Percentiles rank a stretch among this genome's conserved stretches.
These are phyloP conservation scores for Fraxinus sp. DNA, from an alignment of 305 asterid species.

Conservation along the genomic window DNA sequence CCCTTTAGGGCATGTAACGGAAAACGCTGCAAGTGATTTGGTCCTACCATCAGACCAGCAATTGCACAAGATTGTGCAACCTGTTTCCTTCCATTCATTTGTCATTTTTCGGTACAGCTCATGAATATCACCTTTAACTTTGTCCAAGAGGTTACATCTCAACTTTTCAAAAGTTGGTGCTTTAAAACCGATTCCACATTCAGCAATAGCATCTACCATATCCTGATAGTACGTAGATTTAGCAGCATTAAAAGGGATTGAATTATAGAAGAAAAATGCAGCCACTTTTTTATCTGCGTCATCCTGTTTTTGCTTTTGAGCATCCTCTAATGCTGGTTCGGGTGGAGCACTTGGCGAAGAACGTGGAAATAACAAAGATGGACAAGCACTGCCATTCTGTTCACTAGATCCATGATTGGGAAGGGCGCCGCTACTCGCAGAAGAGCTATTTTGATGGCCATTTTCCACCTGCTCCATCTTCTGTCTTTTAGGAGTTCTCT, in stretches of 20 bases:
- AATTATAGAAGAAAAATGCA: slow-evolving; percentile 42
- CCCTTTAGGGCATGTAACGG: slow-evolving; percentile 45
- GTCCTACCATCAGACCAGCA: slow-evolving; percentile 35
- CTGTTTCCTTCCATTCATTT: slow-evolving; percentile 46
- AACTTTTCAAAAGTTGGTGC: slow-evolving; percentile 37
- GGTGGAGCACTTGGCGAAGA: slow-evolving; percentile 30
- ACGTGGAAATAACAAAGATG: slow-evolving; percentile 33
- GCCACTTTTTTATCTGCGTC: slow-evolving; percentile 45
- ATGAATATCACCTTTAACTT: slow-evolving; percentile 32
- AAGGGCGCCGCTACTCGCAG: slow-evolving; percentile 39
- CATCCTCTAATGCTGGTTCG: slow-evolving; percentile 23
- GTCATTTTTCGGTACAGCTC: slow-evolving; percentile 25
- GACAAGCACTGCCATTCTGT: slow-evolving; percentile 34
- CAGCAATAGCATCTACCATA: slow-evolving; percentile 43
- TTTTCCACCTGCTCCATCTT: slow-evolving; percentile 34
- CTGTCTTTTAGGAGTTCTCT: slow-evolving; percentile 38
- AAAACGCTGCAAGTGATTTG: slow-evolving; percentile 38
- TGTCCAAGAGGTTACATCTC: slow-evolving; percentile 32
- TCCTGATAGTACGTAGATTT: slow-evolving; percentile 37
- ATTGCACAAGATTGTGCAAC: slow-evolving; percentile 47
- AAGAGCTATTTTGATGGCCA: slow-evolving; percentile 43
- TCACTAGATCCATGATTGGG: slow-evolving; percentile 36
- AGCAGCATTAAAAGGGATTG: slow-evolving; percentile 40
- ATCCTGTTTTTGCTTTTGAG: slow-evolving; percentile 34
- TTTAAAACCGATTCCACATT: slow-evolving; percentile 42